Evolutionary conservation across 1,139 yeast species (phyloP).

Genomic region (Lodderomyces theae): DNA sequence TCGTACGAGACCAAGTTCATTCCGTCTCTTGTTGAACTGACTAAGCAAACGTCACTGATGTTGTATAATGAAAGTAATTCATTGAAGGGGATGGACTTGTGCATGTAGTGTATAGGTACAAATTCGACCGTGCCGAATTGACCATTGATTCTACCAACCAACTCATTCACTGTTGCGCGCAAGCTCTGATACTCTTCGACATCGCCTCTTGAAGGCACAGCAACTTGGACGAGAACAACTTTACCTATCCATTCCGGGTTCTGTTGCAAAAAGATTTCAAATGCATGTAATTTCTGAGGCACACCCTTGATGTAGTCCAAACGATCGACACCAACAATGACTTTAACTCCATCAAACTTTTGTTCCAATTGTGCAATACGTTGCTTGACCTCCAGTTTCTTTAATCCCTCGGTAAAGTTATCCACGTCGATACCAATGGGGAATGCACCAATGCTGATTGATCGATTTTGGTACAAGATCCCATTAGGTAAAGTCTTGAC

Average conservation of each 20-base stretch:
- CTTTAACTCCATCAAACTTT: constrained; percentile 67
- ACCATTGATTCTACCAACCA: constrained; percentile 96
- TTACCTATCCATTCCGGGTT: constrained; percentile 99
- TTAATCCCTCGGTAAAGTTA: constrained; percentile 78
- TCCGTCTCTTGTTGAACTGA: constrained; percentile 94
- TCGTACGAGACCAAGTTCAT: constrained; percentile 97
- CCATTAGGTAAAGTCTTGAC: constrained; percentile 90
- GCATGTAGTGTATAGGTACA: constrained; percentile 96
- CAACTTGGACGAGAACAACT: constrained; percentile 92
- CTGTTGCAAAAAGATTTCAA: constrained; percentile 84
- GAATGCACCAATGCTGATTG: constrained; percentile 89
- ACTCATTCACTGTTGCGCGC: constrained; percentile 90
- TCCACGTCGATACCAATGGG: constrained; percentile 98
- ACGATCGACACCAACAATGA: constrained; percentile 94
- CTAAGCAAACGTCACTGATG: constrained; percentile 85
- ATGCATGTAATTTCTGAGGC: constrained; percentile 94
- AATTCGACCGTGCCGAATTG: constrained; percentile 95
- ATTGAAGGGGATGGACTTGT: constrained; percentile 84
- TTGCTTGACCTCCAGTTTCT: constrained; percentile 57
- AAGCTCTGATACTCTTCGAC: constrained; percentile 96
- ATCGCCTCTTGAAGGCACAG: constrained; percentile 97
- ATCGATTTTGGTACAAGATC: constrained; percentile 71
- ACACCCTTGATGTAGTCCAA: constrained; percentile 96
- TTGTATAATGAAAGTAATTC: constrained; percentile 87
- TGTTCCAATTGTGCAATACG: constrained; percentile 62